Conservation (phyloP, 306 rosid genomes). For the Vigna nakashimae region DNA sequence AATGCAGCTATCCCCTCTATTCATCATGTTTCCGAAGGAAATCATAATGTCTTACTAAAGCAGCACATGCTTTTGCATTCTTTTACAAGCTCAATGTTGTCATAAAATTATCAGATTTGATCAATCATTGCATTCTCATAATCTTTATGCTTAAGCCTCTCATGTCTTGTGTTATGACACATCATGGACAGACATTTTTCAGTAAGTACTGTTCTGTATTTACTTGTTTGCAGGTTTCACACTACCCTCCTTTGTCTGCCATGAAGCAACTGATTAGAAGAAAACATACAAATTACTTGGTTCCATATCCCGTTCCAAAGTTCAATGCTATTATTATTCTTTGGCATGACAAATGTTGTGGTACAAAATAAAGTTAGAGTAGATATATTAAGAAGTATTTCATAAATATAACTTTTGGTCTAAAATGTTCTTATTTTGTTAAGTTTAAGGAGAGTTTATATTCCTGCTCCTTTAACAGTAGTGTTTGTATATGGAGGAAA, state of each 20-base stretch:
- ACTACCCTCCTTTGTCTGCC: conserved; percentile 80
- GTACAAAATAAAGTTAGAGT: not conserved
- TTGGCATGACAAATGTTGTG: not conserved
- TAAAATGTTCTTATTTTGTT: no score
- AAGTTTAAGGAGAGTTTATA: no score
- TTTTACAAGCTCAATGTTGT: not conserved
- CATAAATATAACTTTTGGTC: no score
- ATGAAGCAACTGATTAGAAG: conserved; percentile 76
- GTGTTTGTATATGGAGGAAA: no score
- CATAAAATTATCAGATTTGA: not conserved
- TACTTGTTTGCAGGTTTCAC: conserved; percentile 59
- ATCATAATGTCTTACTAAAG: conserved; percentile 61
- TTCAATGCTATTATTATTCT: conserved; percentile 51
- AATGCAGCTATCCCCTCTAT: no score
- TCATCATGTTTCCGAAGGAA: conserved; percentile 68
- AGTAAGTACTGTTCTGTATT: not conserved
- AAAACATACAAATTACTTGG: conserved; percentile 60
- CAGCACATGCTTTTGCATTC: conserved; percentile 48
- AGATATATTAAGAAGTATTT: no score
- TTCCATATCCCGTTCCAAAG: conserved; percentile 57
- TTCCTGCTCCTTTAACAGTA: no score
- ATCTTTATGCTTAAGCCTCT: not conserved
- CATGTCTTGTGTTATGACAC: not conserved
- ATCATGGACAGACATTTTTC: not conserved
- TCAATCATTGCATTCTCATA: not conserved